Evolutionary conservation across 192 early-diverging fungal species (phyloP).

Genomic region (Lunasporangiospora selenospora): DNA sequence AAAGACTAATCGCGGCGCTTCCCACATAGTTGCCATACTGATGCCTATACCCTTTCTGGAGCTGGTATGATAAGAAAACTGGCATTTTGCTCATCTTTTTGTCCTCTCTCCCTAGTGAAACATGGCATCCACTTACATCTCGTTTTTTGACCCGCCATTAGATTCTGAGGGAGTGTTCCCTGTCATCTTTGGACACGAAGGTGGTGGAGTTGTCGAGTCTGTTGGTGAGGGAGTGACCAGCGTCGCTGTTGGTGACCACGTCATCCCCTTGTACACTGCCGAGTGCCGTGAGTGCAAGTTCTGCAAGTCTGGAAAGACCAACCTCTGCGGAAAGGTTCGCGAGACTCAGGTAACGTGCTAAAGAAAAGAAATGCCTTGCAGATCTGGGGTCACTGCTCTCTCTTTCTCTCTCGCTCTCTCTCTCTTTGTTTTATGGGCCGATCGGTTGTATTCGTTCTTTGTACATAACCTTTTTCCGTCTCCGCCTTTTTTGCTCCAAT

Average conservation of each 20-base stretch:
- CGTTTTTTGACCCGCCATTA: conserved; percentile 4
- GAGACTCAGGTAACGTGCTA: conserved; percentile 75
- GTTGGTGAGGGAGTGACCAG: conserved; percentile 95
- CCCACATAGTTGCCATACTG: conserved; percentile 82
- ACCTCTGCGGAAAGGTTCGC: conserved; percentile 91
- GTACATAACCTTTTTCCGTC: background rate
- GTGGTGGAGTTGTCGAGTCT: conserved; percentile 94
- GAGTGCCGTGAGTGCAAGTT: conserved; percentile 97
- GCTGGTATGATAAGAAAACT: conserved; percentile 39
- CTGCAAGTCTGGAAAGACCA: conserved; percentile 97
- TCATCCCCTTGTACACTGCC: conserved; percentile 91
- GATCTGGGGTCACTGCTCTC: background rate
- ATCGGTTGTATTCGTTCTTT: background rate
- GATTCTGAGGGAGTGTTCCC: conserved; percentile 85
- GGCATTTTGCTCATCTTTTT: background rate
- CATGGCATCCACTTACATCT: background rate
- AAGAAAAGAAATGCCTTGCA: conserved; percentile 5
- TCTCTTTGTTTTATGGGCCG: background rate
- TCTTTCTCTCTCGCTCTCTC: background rate
- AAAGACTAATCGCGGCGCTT: too few species aligned
- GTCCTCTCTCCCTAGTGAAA: background rate
- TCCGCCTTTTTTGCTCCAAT: background rate
- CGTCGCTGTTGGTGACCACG: conserved; percentile 92
- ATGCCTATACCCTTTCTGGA: conserved; percentile 95
- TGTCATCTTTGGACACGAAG: conserved; percentile 94